Percentiles rank a stretch among this genome's conserved stretches.
Conservation (phyloP, 768 basidiomycete genomes). For the Pleurotus tuber-regium region DNA sequence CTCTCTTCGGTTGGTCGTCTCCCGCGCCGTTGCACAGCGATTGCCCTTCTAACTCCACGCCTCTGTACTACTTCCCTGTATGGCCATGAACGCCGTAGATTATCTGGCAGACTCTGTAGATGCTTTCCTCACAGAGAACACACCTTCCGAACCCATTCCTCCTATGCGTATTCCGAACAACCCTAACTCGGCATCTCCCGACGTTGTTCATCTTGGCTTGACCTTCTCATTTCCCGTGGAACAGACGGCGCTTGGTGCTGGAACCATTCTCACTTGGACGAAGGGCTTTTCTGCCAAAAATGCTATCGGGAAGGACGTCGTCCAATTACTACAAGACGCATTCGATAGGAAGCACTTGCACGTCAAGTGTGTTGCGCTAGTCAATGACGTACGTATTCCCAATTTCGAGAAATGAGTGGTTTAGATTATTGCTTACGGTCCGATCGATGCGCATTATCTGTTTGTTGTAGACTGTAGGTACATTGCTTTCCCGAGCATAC, state of each 20-base stretch:
- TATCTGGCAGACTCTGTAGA: constrained; percentile 98
- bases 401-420: constrained; percentile 3
- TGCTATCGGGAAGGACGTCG: constrained; percentile 76
- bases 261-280: constrained; percentile 92
- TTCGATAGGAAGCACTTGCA: constrained; percentile 81
- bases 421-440: background rate
- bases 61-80: constrained; percentile 5
- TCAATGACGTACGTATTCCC: constrained; percentile 67
- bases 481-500: constrained; percentile 90
- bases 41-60: constrained; percentile 9
- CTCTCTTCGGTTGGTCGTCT: constrained; percentile 70
- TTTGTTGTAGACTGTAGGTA: constrained; percentile 80
- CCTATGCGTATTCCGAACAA: constrained; percentile 14
- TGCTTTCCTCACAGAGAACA: constrained; percentile 76
- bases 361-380: constrained; percentile 77
- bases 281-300: constrained; percentile 86
- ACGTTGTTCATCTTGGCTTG: constrained; percentile 68
- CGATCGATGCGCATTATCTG: constrained; percentile 4
- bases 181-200: constrained; percentile 17
- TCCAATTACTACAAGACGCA: constrained; percentile 77
- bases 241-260: constrained; percentile 88
- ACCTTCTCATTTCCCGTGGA: constrained; percentile 99
- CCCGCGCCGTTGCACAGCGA: constrained; percentile 7
- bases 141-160: constrained; percentile 41
- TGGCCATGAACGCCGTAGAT: constrained; percentile 48